Evolutionary conservation across 2,329 filamentous ascomycete genomes (phyloP).

Genomic region (Nigrospora osmanthi): DNA sequence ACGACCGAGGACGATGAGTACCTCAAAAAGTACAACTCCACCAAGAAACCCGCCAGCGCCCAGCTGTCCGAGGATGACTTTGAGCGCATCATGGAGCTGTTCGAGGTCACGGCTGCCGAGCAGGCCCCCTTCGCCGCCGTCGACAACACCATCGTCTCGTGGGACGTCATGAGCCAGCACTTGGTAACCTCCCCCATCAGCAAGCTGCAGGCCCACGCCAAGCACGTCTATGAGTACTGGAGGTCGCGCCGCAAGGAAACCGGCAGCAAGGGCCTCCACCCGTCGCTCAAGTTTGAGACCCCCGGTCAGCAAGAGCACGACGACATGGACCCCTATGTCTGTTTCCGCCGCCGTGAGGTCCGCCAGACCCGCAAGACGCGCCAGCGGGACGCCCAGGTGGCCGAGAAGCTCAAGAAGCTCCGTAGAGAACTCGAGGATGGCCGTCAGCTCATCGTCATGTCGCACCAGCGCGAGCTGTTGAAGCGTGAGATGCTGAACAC

Average conservation of each 20-base stretch:
- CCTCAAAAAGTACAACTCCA: constrained; percentile 76
- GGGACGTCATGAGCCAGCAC: constrained; percentile 66
- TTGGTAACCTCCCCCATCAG: constrained; percentile 44
- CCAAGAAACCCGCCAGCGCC: constrained; percentile 55
- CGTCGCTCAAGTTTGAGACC: constrained; percentile 84
- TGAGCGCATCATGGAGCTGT: constrained; percentile 89
- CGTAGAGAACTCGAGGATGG: constrained; percentile 87
- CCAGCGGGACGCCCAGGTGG: constrained; percentile 86
- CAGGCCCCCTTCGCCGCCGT: constrained; percentile 86
- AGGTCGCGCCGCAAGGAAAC: constrained; percentile 58
- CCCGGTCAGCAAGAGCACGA: constrained; percentile 73
- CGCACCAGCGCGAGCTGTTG: constrained; percentile 71
- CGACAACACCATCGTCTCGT: constrained; percentile 77
- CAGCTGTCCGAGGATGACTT: constrained; percentile 85
- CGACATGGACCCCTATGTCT: constrained; percentile 94
- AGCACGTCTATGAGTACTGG: constrained; percentile 87
- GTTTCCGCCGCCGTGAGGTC: constrained; percentile 91
- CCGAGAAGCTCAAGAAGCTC: constrained; percentile 88
- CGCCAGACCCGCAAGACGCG: constrained; percentile 92
- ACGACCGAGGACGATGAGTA: constrained; percentile 82
- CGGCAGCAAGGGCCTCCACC: constrained; percentile 67
- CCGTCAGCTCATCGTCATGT: constrained; percentile 68
- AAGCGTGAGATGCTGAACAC: constrained; percentile 70
- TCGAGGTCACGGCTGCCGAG: constrained; percentile 76
- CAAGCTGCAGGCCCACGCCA: constrained; percentile 50